A percentile compares a stretch with the other conserved stretches of the same genome.
Evolutionary conservation across 1,284 basidiomycete genomes (phyloP).

Genomic region (Naganishia cerealis): DNA sequence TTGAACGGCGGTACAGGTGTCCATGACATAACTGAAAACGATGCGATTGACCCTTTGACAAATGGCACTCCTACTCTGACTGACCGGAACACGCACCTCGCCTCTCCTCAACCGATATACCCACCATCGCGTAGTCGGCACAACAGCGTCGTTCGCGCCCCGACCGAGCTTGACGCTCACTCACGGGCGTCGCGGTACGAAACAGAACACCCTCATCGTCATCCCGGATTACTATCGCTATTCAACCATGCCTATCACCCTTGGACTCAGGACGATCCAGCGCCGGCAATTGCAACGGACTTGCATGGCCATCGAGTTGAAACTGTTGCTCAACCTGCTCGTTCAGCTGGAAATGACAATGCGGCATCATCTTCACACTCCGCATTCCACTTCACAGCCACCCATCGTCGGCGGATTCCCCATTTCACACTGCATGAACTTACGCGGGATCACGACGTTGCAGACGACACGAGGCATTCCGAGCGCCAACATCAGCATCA

Average conservation of each 20-base stretch:
- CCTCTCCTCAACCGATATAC: slow-evolving; percentile 1
- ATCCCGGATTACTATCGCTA: not conserved
- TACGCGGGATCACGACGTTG: not conserved
- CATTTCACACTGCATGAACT: not conserved
- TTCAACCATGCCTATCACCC: not conserved
- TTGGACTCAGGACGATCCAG: not conserved
- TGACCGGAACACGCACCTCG: not conserved
- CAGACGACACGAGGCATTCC: not conserved
- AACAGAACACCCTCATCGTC: not conserved
- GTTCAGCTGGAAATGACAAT: not conserved
- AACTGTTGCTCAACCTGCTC: not conserved
- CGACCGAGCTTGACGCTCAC: not conserved
- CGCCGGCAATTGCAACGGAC: not conserved
- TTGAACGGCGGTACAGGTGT: not conserved
- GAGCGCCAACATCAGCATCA: not conserved
- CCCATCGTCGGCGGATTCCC: not conserved
- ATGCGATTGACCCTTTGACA: not conserved
- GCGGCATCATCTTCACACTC: not conserved
- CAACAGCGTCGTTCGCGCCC: not conserved
- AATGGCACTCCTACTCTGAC: not conserved
- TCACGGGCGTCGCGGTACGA: not conserved
- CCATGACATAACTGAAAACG: not conserved
- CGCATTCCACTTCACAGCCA: not conserved
- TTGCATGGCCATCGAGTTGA: not conserved
- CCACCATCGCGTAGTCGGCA: not conserved